Percentiles rank a stretch among this genome's conserved stretches.
Conservation (phyloP, 169 alveolate genomes). For the Plasmodium coatneyi region DNA sequence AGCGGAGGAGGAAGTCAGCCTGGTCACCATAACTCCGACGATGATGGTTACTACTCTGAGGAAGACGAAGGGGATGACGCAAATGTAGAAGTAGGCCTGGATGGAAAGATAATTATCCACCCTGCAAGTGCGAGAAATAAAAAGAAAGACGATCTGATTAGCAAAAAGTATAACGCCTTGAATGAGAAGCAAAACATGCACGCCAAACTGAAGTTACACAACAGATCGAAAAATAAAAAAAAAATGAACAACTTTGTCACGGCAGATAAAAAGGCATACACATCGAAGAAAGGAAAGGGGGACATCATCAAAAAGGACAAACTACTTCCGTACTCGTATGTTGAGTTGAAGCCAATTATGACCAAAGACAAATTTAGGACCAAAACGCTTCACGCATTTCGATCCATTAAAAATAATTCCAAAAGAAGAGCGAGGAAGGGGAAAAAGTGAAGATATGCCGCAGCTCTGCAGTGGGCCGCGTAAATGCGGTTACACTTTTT, state of each 20-base stretch:
- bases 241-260: constrained; percentile 29
- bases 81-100: constrained; percentile 21
- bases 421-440: constrained; percentile 16
- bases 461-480: neutral
- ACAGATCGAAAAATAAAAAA: constrained; percentile 17
- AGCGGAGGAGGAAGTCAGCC: constrained; percentile 13
- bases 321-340: constrained; percentile 60
- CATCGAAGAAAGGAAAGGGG: constrained; percentile 74
- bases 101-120: constrained; percentile 61
- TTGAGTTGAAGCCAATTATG: constrained; percentile 73
- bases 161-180: constrained; percentile 13
- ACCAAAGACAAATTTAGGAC: constrained; percentile 57
- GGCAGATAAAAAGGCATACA: constrained; percentile 57
- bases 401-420: constrained; percentile 43
- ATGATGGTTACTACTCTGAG: neutral
- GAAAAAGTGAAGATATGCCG: neutral
- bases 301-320: constrained; percentile 69
- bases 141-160: constrained; percentile 20
- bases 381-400: constrained; percentile 58
- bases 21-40: neutral
- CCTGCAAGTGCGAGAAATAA: constrained; percentile 8
- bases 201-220: constrained; percentile 5
- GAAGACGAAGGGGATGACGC: constrained; percentile 21
- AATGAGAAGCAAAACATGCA: constrained; percentile 53
- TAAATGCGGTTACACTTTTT: neutral